These are phyloP conservation scores for Phytophthora uliginosa DNA, from an alignment of 352 stramenopile genomes.

Conservation along the genomic window DNA sequence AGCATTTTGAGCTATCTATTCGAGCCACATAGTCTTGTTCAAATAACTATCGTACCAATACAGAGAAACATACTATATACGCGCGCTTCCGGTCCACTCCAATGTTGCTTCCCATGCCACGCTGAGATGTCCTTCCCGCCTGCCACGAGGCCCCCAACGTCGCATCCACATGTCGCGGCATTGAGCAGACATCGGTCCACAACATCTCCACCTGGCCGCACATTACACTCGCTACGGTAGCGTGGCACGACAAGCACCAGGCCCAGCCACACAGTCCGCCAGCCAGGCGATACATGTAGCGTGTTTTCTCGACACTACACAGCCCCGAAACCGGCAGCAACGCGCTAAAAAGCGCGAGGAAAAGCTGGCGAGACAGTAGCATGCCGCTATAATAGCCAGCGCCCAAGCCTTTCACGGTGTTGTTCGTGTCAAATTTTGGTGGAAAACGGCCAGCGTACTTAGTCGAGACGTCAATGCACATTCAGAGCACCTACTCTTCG, in stretches of 20 bases:
- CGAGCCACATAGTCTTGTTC: constrained; percentile 47
- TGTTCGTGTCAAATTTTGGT: constrained; percentile 1
- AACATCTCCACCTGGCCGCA: constrained; percentile 9
- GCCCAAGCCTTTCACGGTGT: constrained; percentile 13
- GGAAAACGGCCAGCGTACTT: background rate
- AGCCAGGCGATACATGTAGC: background rate
- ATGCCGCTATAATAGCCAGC: constrained; percentile 1
- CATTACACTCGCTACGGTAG: constrained; percentile 19
- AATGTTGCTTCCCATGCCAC: background rate
- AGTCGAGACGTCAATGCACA: background rate
- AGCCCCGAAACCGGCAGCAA: constrained; percentile 7
- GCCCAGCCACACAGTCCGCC: background rate
- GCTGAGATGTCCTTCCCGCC: constrained; percentile 11
- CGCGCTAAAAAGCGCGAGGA: background rate
- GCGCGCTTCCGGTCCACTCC: constrained; percentile 3
- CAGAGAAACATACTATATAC: constrained; percentile 38
- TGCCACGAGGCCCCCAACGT: background rate
- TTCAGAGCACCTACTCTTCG: background rate
- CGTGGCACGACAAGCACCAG: constrained; percentile 13
- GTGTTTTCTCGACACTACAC: constrained; percentile 6
- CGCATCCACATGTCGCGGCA: constrained; percentile 25
- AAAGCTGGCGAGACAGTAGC: constrained; percentile 14
- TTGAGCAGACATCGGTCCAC: constrained; percentile 12
- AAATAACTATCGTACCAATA: constrained; percentile 59
- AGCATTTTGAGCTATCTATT: constrained; percentile 55